Percentiles rank a stretch among this genome's conserved stretches.
These are phyloP conservation scores for Arthrobotrys entomopaga DNA, from an alignment of 2,329 filamentous ascomycete species.

Conservation along the genomic window DNA sequence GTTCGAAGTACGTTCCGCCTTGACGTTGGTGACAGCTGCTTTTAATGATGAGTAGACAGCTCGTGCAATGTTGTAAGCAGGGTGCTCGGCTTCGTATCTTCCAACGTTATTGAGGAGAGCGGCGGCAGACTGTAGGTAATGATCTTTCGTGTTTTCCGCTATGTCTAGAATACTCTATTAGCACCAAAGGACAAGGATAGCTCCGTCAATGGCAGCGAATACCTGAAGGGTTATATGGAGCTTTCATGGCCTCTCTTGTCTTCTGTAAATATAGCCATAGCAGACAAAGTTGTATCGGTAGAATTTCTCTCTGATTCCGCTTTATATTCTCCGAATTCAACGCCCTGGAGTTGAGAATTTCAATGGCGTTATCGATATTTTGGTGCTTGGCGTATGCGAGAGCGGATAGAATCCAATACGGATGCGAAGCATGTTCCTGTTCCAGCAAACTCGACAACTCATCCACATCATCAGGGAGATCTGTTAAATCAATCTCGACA, in stretches of 20 bases:
- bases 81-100: conserved; percentile 89
- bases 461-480: conserved; percentile 89
- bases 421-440: conserved; percentile 89
- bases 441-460: conserved; percentile 95
- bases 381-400: conserved; percentile 95
- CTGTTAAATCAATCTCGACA: conserved; percentile 92
- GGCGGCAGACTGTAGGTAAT: conserved; percentile 90
- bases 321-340: conserved; percentile 74
- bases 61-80: conserved; percentile 88
- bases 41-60: conserved; percentile 88
- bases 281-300: conserved; percentile 83
- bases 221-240: conserved; percentile 70
- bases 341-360: conserved; percentile 74
- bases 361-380: conserved; percentile 84
- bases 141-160: conserved; percentile 89
- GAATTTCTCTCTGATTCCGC: conserved; percentile 79
- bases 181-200: conserved; percentile 59
- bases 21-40: conserved; percentile 79
- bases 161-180: conserved; percentile 61
- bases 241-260: conserved; percentile 80
- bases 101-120: conserved; percentile 93
- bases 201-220: background rate
- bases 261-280: conserved; percentile 94
- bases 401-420: conserved; percentile 98
- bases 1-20: conserved; percentile 69